These are phyloP conservation scores for Colletotrichum magnum DNA, from an alignment of 2,329 filamentous ascomycete genomes.

Conservation along the genomic window DNA sequence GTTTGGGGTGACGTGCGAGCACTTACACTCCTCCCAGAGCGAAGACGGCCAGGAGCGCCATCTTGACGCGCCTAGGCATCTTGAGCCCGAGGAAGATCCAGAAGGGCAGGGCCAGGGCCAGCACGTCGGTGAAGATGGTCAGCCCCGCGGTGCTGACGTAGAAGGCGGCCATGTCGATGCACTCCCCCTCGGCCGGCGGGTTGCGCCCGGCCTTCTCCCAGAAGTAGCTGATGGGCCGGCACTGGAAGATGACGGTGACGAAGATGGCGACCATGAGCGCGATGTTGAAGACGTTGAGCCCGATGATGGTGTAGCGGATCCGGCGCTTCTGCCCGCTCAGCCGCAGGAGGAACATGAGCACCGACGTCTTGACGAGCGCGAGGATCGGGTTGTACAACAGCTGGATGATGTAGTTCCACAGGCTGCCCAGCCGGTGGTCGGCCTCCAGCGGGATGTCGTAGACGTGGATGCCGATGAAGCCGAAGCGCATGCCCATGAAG, in stretches of 20 bases:
- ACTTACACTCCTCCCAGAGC: conserved; percentile 48
- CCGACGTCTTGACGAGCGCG: conserved; percentile 52
- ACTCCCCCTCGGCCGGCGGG: conserved; percentile 31
- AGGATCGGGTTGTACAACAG: conserved; percentile 54
- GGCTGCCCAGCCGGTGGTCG: conserved; percentile 27
- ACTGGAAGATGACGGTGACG: conserved; percentile 57
- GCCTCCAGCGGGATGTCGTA: conserved; percentile 31
- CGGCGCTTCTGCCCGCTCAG: conserved; percentile 49
- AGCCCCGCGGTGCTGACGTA: conserved; percentile 53
- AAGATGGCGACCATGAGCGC: conserved; percentile 54
- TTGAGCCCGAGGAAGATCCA: conserved; percentile 52
- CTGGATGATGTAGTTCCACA: conserved; percentile 52
- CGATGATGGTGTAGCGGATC: conserved; percentile 47
- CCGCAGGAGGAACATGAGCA: conserved; percentile 52
- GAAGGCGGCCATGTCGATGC: conserved; percentile 36
- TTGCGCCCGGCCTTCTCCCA: conserved; percentile 47
- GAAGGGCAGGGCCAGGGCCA: conserved; percentile 54
- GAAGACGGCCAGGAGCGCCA: conserved; percentile 53
- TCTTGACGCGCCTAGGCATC: conserved; percentile 50
- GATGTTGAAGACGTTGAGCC: conserved; percentile 53
- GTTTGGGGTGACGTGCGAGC: background rate
- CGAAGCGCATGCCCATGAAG: conserved; percentile 31
- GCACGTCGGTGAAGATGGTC: conserved; percentile 58
- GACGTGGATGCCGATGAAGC: conserved; percentile 35
- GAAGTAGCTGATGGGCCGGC: conserved; percentile 53